Percentiles rank a stretch among this genome's conserved stretches.
These are phyloP conservation scores for Daedaleopsis sinensis DNA, from an alignment of 768 basidiomycete species.

Conservation along the genomic window DNA sequence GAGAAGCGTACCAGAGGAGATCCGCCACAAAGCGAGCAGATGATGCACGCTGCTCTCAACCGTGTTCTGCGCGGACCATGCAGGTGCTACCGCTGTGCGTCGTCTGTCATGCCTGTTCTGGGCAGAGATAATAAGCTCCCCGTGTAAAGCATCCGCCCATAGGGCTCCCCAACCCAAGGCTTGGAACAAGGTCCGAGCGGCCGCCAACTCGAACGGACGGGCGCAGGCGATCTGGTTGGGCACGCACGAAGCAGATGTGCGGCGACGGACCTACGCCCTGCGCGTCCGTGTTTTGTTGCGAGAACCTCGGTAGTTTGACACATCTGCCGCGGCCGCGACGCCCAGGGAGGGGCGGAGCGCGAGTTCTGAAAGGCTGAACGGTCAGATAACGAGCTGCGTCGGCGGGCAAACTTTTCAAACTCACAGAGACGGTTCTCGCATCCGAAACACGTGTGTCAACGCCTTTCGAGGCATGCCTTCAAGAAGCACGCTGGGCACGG, in stretches of 20 bases:
- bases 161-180: not conserved
- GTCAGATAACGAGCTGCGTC: slow-evolving; percentile 13
- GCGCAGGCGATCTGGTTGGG: slow-evolving; percentile 10
- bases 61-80: slow-evolving; percentile 7
- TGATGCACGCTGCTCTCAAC: slow-evolving; percentile 16
- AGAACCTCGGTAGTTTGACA: slow-evolving; percentile 19
- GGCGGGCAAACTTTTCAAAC: slow-evolving; percentile 8
- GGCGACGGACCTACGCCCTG: not conserved
- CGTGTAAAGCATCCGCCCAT: slow-evolving; percentile 13
- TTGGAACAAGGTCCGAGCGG: slow-evolving; percentile 12
- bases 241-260: slow-evolving; percentile 8
- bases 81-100: slow-evolving; percentile 9
- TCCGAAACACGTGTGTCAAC: slow-evolving; percentile 22
- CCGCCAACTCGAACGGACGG: not conserved
- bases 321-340: slow-evolving; percentile 2
- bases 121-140: slow-evolving; percentile 13
- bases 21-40: slow-evolving; percentile 14
- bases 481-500: slow-evolving; percentile 13
- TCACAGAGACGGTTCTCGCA: slow-evolving; percentile 11
- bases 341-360: not conserved
- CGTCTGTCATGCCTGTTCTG: slow-evolving; percentile 9
- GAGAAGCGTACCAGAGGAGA: slow-evolving; percentile 7
- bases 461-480: slow-evolving; percentile 5
- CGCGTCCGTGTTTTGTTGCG: slow-evolving; percentile 4
- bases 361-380: not conserved